Base-by-base conservation (phyloP, 257 asterid genomes). In the Solanum megistacrolobum region DNA sequence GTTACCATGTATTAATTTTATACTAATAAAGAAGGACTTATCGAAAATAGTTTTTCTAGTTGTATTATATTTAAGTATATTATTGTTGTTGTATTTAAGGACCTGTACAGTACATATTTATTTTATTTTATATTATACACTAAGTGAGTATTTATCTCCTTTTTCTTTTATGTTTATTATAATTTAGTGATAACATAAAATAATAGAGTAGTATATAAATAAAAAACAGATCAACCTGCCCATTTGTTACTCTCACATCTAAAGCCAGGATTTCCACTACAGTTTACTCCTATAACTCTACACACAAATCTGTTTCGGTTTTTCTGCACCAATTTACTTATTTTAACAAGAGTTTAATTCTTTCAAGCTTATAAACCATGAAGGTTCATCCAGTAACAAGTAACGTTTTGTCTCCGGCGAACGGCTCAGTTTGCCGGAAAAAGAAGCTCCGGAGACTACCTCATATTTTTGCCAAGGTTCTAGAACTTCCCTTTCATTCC, bases 401-500 rank as follows among this genome's bases (percentile, higher is more conserved):
- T 88, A 91, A 90, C 68, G 14, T 90, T 46, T 90, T 94, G 27
- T 92, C 97, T 23, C 92, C 88, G 35, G 23, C n/a, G 23, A 31
- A 69, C 23, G 38, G 38, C 5, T 29, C 38, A 8, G 66, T 89
- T 74, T 90, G 92, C 94, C 93, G 95, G 52, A 94, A 92, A 36
- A 94, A 92, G 94, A 96, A 93, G 94, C 95, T 96, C 86, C 91
- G 95, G 86, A 91, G 98, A 31, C 88, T 96, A 38, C 98, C 98
- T 32, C 98, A 96, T 92, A 93, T 96, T 90, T 96, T 94, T 85
- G 95, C 96, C 4, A 96, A 94, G 93, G 98, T 96, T 34, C 91
- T 96, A 5, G 96, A 94, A 89, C 94, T 96, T 10, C 98, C 98
- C 12, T 95, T 95, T 52, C 91, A 83, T 91, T 92, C 96, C 5